Conservation (phyloP, 164 flowering plant genomes). For the Sedum album region DNA sequence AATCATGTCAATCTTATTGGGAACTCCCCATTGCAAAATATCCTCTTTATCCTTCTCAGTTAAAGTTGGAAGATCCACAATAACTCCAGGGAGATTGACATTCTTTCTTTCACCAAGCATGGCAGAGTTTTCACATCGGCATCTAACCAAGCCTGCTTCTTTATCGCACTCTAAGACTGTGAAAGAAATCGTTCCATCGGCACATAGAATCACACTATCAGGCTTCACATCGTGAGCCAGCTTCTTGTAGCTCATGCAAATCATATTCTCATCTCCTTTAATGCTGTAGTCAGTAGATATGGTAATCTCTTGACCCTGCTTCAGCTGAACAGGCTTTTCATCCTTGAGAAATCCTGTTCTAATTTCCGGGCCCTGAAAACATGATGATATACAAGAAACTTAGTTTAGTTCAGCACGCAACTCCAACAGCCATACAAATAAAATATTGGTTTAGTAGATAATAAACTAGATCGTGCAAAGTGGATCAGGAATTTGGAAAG, state of each 20-base stretch:
- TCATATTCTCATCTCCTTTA: constrained; percentile 61
- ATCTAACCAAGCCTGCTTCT: constrained; percentile 46
- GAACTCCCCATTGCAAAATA: constrained; percentile 40
- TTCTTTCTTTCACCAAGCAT: constrained; percentile 84
- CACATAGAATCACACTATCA: constrained; percentile 52
- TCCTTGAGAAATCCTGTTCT: constrained; percentile 87
- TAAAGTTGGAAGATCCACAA: constrained; percentile 83
- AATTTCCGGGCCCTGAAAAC: constrained; percentile 74
- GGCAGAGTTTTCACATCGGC: constrained; percentile 85
- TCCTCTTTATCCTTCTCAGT: constrained; percentile 85
- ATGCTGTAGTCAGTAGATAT: constrained; percentile 71
- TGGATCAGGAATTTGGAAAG: too few relatives aligned
- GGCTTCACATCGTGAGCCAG: constrained; percentile 66
- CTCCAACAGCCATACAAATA: neutral
- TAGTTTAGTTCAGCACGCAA: neutral
- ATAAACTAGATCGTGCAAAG: neutral
- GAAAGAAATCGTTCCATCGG: constrained; percentile 75
- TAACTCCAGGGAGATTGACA: constrained; percentile 81
- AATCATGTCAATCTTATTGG: constrained; percentile 42
- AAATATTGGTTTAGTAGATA: neutral
- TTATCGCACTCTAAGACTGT: constrained; percentile 56
- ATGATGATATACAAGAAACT: neutral
- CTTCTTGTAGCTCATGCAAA: constrained; percentile 85
- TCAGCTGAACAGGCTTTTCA: constrained; percentile 57
- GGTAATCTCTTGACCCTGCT: constrained; percentile 66